Percentiles rank a stretch among this genome's conserved stretches.
These are phyloP conservation scores for Barnettozyma sp. DNA, from an alignment of 805 yeast genomes.

Conservation along the genomic window DNA sequence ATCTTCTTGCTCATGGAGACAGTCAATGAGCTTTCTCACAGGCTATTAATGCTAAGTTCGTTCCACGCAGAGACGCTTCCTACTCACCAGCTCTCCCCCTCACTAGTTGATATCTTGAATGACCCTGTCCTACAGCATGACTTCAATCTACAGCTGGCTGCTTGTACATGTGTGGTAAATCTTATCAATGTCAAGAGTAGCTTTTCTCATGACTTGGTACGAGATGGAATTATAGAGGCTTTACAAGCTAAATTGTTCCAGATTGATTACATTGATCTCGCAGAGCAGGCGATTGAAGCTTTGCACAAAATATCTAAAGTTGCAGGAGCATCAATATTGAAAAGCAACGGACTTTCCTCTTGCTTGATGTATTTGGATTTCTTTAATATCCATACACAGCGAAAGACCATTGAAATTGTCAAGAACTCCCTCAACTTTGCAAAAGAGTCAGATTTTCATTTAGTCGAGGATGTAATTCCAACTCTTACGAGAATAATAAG, in stretches of 20 bases:
- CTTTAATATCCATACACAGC: constrained; percentile 81
- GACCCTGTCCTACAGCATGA: constrained; percentile 54
- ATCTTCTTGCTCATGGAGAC: constrained; percentile 58
- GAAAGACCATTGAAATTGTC: constrained; percentile 68
- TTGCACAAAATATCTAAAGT: constrained; percentile 55
- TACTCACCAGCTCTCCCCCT: constrained; percentile 44
- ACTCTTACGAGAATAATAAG: constrained; percentile 46
- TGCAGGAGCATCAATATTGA: constrained; percentile 45
- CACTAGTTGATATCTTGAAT: constrained; percentile 50
- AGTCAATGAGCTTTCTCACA: constrained; percentile 56
- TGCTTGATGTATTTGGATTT: constrained; percentile 77
- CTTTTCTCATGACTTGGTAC: constrained; percentile 53
- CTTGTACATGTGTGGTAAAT: constrained; percentile 80
- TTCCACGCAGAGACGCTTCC: constrained; percentile 63
- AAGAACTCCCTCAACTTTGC: constrained; percentile 59
- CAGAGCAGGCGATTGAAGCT: constrained; percentile 83
- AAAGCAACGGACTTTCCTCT: constrained; percentile 54
- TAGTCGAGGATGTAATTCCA: constrained; percentile 52
- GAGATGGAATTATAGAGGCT: constrained; percentile 57
- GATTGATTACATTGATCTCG: constrained; percentile 79
- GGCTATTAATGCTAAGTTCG: constrained; percentile 62
- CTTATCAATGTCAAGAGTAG: constrained; percentile 68
- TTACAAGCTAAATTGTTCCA: constrained; percentile 62
- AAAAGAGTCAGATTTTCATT: constrained; percentile 35
- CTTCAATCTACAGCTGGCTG: constrained; percentile 73